phyloP scores from a whole-genome alignment of 2,329 filamentous ascomycete species.

The Aulographum hederae region DNA sequence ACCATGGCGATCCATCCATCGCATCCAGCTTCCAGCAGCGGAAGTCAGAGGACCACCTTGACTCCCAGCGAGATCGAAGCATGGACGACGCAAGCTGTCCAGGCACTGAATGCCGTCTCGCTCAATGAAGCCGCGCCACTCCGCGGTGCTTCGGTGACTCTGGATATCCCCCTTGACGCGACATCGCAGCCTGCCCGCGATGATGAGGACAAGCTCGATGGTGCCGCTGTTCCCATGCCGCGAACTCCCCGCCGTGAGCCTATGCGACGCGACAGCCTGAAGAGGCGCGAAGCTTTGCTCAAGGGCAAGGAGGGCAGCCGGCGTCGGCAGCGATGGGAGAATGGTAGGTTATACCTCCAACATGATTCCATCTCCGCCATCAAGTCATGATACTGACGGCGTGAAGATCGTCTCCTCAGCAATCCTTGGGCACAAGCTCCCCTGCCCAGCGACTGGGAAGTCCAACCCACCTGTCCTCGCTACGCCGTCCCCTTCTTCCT shows the following conservation, averaged over 20 bases:
- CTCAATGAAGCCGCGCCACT: slow-evolving; percentile 14
- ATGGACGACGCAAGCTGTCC: slow-evolving; percentile 28
- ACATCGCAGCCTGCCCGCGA: slow-evolving; percentile 6
- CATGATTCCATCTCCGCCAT: slow-evolving; percentile 1
- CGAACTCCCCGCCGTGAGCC: slow-evolving; percentile 30
- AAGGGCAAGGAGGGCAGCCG: slow-evolving; percentile 86
- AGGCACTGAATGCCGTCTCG: slow-evolving; percentile 21
- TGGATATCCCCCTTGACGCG: slow-evolving; percentile 63
- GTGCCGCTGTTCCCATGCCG: not conserved
- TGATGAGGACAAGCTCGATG: slow-evolving; percentile 9
- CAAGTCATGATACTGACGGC: slow-evolving; percentile 1
- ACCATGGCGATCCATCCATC: not conserved
- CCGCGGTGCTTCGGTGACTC: slow-evolving; percentile 40
- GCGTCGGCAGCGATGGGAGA: slow-evolving; percentile 83
- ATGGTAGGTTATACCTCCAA: slow-evolving; percentile 36
- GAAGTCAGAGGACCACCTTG: not conserved
- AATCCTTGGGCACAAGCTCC: slow-evolving; percentile 80
- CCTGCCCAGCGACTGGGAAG: slow-evolving; percentile 62
- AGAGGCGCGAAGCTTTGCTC: slow-evolving; percentile 54
- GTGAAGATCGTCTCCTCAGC: slow-evolving; percentile 62
- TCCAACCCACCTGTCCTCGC: slow-evolving; percentile 63
- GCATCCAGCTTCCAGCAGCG: not conserved
- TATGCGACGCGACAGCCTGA: slow-evolving; percentile 40
- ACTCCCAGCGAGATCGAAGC: slow-evolving; percentile 23
- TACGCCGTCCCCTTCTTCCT: slow-evolving; percentile 74